A percentile compares a stretch with the other conserved stretches of the same genome.
These are phyloP conservation scores for Neurospora sp. DNA, from an alignment of 495 filamentous ascomycete species.

Conservation along the genomic window DNA sequence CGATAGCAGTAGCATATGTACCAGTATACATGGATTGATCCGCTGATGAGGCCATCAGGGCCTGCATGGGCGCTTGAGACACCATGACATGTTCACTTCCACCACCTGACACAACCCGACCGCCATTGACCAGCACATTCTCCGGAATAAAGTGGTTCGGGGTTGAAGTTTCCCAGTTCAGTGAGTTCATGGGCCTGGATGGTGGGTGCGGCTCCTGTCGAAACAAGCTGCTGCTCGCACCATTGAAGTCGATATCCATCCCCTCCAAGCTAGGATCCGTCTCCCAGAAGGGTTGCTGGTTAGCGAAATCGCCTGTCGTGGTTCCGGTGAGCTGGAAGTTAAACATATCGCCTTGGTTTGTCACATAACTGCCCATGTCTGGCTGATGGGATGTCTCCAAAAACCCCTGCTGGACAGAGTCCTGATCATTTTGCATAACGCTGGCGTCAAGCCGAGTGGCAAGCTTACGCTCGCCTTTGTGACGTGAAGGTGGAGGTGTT, in stretches of 20 bases:
- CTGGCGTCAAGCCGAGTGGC: conserved; percentile 37
- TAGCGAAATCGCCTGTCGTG: conserved; percentile 55
- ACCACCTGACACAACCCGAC: conserved; percentile 17
- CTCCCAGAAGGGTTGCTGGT: conserved; percentile 69
- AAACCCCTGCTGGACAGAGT: conserved; percentile 34
- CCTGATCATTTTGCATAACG: conserved; percentile 45
- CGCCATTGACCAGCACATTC: conserved; percentile 17
- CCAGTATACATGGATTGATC: conserved; percentile 30
- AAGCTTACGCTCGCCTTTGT: conserved; percentile 41
- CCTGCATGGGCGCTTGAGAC: conserved; percentile 29
- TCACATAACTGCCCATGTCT: conserved; percentile 28
- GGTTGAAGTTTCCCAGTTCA: conserved; percentile 40
- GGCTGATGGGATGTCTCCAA: conserved; percentile 31
- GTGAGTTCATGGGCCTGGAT: conserved; percentile 31
- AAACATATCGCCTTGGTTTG: conserved; percentile 41
- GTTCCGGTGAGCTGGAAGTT: conserved; percentile 62
- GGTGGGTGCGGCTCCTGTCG: conserved; percentile 25
- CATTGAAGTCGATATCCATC: conserved; percentile 47
- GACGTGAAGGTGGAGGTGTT: conserved; percentile 42
- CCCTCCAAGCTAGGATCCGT: conserved; percentile 41
- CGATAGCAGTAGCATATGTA: conserved; percentile 28
- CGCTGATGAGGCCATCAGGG: conserved; percentile 24
- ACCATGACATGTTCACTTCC: conserved; percentile 26
- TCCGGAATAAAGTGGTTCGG: conserved; percentile 36
- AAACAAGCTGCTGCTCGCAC: conserved; percentile 21